Conservation (phyloP, 2,329 filamentous ascomycete genomes). For the Scedosporium dehoogii region DNA sequence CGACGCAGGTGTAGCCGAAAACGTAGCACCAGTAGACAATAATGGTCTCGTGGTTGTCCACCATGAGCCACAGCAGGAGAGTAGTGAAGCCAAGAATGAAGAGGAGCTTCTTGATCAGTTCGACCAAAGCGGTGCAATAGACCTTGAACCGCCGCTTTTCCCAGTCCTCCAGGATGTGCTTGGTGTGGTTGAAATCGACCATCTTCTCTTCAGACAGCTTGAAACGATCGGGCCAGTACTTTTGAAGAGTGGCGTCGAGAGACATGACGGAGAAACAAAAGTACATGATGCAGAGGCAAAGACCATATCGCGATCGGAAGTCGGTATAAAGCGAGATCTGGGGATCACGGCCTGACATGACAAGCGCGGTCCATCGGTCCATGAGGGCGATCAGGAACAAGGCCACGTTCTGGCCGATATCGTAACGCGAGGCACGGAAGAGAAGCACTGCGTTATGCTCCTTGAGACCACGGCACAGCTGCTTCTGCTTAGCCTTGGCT, state of each 20-base stretch:
- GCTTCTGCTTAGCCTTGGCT: slow-evolving; percentile 22
- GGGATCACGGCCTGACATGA: slow-evolving; percentile 20
- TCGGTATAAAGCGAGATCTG: slow-evolving; percentile 19
- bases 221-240: slow-evolving; percentile 24
- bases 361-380: slow-evolving; percentile 27
- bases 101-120: slow-evolving; percentile 19
- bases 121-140: slow-evolving; percentile 17
- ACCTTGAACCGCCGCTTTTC: slow-evolving; percentile 12
- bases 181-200: slow-evolving; percentile 16
- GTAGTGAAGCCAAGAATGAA: slow-evolving; percentile 21
- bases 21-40: slow-evolving; percentile 24
- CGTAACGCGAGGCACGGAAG: slow-evolving; percentile 24
- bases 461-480: slow-evolving; percentile 24
- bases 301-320: slow-evolving; percentile 21
- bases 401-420: slow-evolving; percentile 25
- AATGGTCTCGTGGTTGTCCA: slow-evolving; percentile 19
- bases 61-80: slow-evolving; percentile 24
- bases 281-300: slow-evolving; percentile 28
- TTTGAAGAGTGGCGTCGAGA: slow-evolving; percentile 24
- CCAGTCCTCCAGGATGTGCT: slow-evolving; percentile 12
- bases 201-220: slow-evolving; percentile 24
- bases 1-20: slow-evolving; percentile 24
- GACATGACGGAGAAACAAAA: slow-evolving; percentile 27
- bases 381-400: slow-evolving; percentile 27
- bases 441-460: slow-evolving; percentile 27